phyloP scores from a whole-genome alignment of 768 basidiomycete species.

The Mycena leptocephala region DNA sequence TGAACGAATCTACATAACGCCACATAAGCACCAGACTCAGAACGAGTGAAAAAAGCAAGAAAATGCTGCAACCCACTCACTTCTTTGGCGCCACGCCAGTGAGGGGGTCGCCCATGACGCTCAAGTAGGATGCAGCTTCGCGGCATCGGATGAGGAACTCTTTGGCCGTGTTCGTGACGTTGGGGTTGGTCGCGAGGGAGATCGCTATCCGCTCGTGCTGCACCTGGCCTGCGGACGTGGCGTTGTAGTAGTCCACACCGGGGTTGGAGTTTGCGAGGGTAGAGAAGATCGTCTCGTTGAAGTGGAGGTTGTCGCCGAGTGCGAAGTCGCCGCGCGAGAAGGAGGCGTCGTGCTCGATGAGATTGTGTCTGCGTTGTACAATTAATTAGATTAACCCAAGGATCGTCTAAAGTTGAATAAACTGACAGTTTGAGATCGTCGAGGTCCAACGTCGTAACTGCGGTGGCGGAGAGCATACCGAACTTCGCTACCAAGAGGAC shows the following conservation, averaged over 20 bases:
- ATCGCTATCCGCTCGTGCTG: slow-evolving; percentile 20
- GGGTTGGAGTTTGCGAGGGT: slow-evolving; percentile 32
- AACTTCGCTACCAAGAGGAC: slow-evolving; percentile 11
- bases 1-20: neutral
- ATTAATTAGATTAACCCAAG: neutral
- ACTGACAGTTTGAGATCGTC: neutral
- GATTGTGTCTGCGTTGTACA: slow-evolving; percentile 4
- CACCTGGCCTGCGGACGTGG: slow-evolving; percentile 28
- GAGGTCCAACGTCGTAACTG: neutral
- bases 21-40: neutral
- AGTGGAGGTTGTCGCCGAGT: slow-evolving; percentile 30
- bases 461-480: slow-evolving; percentile 6
- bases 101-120: slow-evolving; percentile 27
- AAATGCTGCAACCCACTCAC: too few species aligned
- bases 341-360: neutral
- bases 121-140: slow-evolving; percentile 27
- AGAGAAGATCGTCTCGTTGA: slow-evolving; percentile 30
- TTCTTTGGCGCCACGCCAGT: slow-evolving; percentile 33
- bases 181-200: slow-evolving; percentile 23
- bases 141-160: slow-evolving; percentile 29
- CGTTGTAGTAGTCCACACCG: slow-evolving; percentile 30
- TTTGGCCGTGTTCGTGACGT: slow-evolving; percentile 28
- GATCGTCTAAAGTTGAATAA: neutral
- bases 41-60: too few species aligned
- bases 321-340: slow-evolving; percentile 24